Percentiles rank a stretch among this genome's conserved stretches.
phyloP scores from a whole-genome alignment of 2,329 filamentous ascomycete species.

The Dactylellina leptospora region DNA sequence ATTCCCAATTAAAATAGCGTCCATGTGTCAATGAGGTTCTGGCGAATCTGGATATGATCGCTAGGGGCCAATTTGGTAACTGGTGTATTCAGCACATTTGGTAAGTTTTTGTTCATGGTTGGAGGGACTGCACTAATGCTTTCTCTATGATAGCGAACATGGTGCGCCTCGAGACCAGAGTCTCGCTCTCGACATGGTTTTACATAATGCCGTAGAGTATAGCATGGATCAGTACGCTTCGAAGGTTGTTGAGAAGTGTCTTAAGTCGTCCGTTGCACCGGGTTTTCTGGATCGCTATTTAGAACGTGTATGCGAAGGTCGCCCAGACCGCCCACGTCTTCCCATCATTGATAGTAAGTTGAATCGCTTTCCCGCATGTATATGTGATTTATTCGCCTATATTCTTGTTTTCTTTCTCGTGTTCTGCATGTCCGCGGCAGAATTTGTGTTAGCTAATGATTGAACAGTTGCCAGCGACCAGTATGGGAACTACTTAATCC shows the following conservation, averaged over 20 bases:
- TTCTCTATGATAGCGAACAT: slow-evolving; percentile 70
- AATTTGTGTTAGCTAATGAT: slow-evolving; percentile 12
- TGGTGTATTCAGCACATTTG: slow-evolving; percentile 99
- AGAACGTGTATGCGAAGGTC: slow-evolving; percentile 90
- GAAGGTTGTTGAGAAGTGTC: slow-evolving; percentile 98
- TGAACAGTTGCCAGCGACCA: slow-evolving; percentile 82
- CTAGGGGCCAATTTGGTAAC: slow-evolving; percentile 97
- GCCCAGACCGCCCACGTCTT: slow-evolving; percentile 89
- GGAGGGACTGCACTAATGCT: neutral
- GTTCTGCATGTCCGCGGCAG: too few species aligned
- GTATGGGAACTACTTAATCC: slow-evolving; percentile 97
- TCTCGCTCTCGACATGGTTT: slow-evolving; percentile 92
- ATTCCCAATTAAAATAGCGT: slow-evolving; percentile 68
- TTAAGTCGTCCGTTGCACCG: slow-evolving; percentile 79
- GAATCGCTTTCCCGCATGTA: slow-evolving; percentile 3
- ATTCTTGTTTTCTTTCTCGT: neutral
- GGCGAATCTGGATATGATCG: slow-evolving; percentile 91
- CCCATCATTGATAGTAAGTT: slow-evolving; percentile 87
- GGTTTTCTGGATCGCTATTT: slow-evolving; percentile 94
- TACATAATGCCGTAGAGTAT: slow-evolving; percentile 91
- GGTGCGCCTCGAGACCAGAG: slow-evolving; percentile 89
- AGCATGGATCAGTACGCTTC: slow-evolving; percentile 99
- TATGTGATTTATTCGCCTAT: too few species aligned
- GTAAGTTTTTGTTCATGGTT: slow-evolving; percentile 20
- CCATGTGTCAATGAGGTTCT: slow-evolving; percentile 97